Evolutionary conservation across 2,329 filamentous ascomycete genomes (phyloP), one percentile per base, ranked within the genome.

Genomic region (Nemania sp.): DNA sequence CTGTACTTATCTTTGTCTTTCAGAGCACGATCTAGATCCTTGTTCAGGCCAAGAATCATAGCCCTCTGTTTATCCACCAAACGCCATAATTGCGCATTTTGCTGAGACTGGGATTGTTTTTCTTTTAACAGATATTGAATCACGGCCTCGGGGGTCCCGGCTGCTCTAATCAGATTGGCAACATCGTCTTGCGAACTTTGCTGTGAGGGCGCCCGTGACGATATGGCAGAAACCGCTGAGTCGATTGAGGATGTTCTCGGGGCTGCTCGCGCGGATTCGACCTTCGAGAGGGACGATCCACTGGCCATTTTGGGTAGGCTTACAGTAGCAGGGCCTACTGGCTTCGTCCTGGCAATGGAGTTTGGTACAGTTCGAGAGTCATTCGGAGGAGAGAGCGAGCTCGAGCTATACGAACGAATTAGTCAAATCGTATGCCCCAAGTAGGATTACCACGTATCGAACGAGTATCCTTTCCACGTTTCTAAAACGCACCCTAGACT

Each of bases 1-100:
- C 93, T 90, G 78, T 98, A 98, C 74, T 92, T 91, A 73, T 98
- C 95, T 80, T 98, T 98, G 73, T 98, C 96, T 78, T 97, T 97
- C 71, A 97, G 80, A 0, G 94, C 90, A 60, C 93, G 89, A 80
- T 98, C 95, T 13, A 99, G 84, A 78, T 99, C 96, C 79, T 96
- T 97, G 77, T 98, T 98, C 70, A 99, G 85, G 7, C 94, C 95
- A 22, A 97, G 81, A 62, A 99, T 94, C 90, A 99, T 94, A 18
- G 93, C 90, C 70, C 95, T 88, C 80, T 99, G 96, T 82, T 99
- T 98, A 79, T 98, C 95, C 57, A 99, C 94, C 54, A 99, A 83
- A 58, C 94, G 91, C 96, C 96, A 99, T 75, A 99, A 82, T 79
- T 99, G 95, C 20, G 90, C 86, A 78, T 98, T 98, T 77, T 98